Conservation (phyloP, 495 filamentous ascomycete genomes). For the Evernia prunastri region DNA sequence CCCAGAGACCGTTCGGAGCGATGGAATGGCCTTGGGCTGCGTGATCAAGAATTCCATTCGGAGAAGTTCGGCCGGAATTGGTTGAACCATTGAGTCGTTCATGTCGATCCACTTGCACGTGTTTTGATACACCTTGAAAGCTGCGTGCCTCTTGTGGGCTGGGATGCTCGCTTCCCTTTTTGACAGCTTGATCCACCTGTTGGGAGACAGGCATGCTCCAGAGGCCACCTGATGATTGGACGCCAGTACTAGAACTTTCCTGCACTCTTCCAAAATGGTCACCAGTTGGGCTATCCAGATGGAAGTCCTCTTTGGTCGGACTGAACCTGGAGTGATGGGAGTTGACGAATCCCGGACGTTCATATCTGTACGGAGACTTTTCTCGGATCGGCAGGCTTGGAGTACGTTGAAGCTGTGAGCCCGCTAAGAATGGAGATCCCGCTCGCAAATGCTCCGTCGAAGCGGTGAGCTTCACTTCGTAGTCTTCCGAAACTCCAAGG, state of each 20-base stretch:
- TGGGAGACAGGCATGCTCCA: constrained; percentile 24
- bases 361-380: constrained; percentile 24
- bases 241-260: constrained; percentile 14
- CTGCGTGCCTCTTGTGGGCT: not conserved
- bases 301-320: constrained; percentile 3
- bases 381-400: constrained; percentile 18
- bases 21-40: constrained; percentile 7
- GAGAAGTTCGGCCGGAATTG: not conserved
- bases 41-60: not conserved
- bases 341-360: constrained; percentile 13
- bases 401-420: constrained; percentile 5
- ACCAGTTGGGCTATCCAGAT: constrained; percentile 2
- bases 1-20: constrained; percentile 25
- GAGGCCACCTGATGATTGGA: constrained; percentile 16
- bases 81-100: constrained; percentile 5
- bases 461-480: constrained; percentile 68
- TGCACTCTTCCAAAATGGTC: constrained; percentile 6
- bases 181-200: not conserved
- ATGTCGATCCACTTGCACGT: not conserved
- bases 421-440: constrained; percentile 28
- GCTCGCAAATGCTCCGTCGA: constrained; percentile 75
- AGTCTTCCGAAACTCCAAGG: constrained; percentile 49
- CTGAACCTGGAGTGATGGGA: constrained; percentile 11
- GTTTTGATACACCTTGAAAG: constrained; percentile 6
- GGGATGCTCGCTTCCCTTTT: constrained; percentile 3